Conservation (phyloP, 2,329 filamentous ascomycete species). For the Chaetomium sp. region DNA sequence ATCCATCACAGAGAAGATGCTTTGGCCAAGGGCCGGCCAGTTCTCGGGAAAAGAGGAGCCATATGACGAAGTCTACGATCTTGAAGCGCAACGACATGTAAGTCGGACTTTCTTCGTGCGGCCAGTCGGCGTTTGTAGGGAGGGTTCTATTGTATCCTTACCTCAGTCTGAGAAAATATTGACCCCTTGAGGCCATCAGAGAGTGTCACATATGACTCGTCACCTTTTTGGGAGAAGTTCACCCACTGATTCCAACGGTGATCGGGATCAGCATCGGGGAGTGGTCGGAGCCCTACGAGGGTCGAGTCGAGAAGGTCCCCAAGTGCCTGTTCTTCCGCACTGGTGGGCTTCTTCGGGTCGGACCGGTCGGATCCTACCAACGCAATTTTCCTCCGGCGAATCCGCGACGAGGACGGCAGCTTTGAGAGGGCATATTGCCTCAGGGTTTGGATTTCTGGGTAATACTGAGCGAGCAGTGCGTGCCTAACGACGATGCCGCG, state of each 20-base stretch:
- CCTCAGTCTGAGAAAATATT: constrained; percentile 57
- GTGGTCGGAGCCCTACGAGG: constrained; percentile 49
- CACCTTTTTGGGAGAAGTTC: constrained; percentile 55
- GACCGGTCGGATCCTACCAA: constrained; percentile 33
- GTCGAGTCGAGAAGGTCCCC: constrained; percentile 60
- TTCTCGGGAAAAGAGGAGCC: constrained; percentile 63
- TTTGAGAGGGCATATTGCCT: constrained; percentile 62
- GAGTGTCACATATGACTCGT: constrained; percentile 51
- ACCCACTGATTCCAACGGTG: constrained; percentile 50
- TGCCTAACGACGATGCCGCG: constrained; percentile 36
- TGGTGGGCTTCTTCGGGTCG: constrained; percentile 13
- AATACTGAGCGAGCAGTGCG: constrained; percentile 63
- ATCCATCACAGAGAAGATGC: constrained; percentile 82
- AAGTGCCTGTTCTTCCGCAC: constrained; percentile 38
- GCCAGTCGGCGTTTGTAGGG: background rate
- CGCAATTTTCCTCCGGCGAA: constrained; percentile 52
- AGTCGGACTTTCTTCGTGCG: background rate
- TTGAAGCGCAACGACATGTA: constrained; percentile 29
- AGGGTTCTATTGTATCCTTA: constrained; percentile 31
- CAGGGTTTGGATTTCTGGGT: constrained; percentile 57
- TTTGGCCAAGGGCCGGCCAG: constrained; percentile 47
- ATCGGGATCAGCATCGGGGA: constrained; percentile 27
- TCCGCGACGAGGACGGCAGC: constrained; percentile 60
- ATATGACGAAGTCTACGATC: constrained; percentile 73
- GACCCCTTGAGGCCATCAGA: constrained; percentile 40